Conservation (phyloP, 1,284 basidiomycete species). For the Cutaneotrichosporon sp. region DNA sequence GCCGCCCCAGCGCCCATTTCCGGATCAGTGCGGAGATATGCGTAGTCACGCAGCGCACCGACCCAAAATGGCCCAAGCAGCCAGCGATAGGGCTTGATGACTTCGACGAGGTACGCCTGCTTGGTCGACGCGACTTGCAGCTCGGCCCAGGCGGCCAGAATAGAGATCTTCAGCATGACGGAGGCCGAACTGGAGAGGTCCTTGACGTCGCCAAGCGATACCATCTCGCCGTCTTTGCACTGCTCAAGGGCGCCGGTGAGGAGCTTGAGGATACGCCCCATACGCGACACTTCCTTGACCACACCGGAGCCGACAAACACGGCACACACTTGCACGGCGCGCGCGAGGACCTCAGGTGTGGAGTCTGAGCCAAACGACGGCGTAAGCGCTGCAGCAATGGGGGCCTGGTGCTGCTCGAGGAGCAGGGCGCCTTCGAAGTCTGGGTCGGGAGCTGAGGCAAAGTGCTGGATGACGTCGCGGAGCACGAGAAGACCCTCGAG, state of each 20-base stretch:
- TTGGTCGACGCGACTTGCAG: conserved; percentile 72
- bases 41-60: conserved; percentile 82
- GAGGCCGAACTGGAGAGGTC: conserved; percentile 89
- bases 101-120: conserved; percentile 71
- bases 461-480: conserved; percentile 88
- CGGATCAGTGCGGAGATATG: conserved; percentile 79
- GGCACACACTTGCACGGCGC: conserved; percentile 89
- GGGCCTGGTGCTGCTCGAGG: conserved; percentile 97
- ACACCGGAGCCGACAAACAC: conserved; percentile 95
- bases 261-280: conserved; percentile 91
- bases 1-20: conserved; percentile 68
- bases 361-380: conserved; percentile 93
- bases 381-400: conserved; percentile 95
- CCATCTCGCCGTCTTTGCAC: conserved; percentile 76
- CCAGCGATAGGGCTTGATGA: conserved; percentile 75
- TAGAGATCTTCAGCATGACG: conserved; percentile 90
- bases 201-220: conserved; percentile 78
- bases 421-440: conserved; percentile 86
- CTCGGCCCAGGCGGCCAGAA: conserved; percentile 92
- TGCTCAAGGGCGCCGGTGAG: conserved; percentile 84
- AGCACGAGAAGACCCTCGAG: conserved; percentile 87
- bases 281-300: conserved; percentile 78
- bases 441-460: conserved; percentile 79
- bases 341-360: conserved; percentile 88
- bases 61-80: conserved; percentile 82